A percentile compares a stretch with the other conserved stretches of the same genome.
Evolutionary conservation across 768 basidiomycete species (phyloP).

Genomic region (Lyophyllum semitale): DNA sequence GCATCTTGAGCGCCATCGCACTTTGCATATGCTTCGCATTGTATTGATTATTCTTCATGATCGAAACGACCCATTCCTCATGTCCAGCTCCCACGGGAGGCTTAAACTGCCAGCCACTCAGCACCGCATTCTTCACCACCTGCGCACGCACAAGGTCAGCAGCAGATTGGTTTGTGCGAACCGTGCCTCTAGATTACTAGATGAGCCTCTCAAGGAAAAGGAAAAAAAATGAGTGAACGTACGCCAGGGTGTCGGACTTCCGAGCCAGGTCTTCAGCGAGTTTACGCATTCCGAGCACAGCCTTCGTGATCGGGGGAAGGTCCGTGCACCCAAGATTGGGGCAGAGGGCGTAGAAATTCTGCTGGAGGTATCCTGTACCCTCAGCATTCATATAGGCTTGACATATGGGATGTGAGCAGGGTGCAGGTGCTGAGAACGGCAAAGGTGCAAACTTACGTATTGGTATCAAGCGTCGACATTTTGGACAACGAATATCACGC

Average conservation of each 20-base stretch:
- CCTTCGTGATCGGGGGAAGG: not conserved
- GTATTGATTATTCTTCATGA: not conserved
- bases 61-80: conserved; percentile 5
- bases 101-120: not conserved
- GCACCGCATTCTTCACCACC: not conserved
- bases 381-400: conserved; percentile 13
- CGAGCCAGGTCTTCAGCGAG: conserved; percentile 15
- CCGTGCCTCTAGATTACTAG: not conserved
- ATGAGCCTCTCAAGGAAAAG: not conserved
- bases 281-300: conserved; percentile 8
- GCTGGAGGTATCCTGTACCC: conserved; percentile 17
- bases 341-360: conserved; percentile 16
- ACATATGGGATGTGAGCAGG: not conserved
- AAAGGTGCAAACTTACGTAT: not conserved
- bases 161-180: not conserved
- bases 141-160: conserved; percentile 1
- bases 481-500: conserved; percentile 1
- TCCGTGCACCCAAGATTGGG: not conserved
- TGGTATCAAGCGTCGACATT: not conserved
- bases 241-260: conserved; percentile 5
- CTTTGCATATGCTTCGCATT: not conserved
- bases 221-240: not conserved
- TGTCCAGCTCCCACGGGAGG: not conserved
- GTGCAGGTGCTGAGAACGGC: not conserved
- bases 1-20: not conserved